Evolutionary conservation across 441 rosid genomes (phyloP), one percentile per base, ranked within the genome.

Genomic region (Erysimum cheiri): DNA sequence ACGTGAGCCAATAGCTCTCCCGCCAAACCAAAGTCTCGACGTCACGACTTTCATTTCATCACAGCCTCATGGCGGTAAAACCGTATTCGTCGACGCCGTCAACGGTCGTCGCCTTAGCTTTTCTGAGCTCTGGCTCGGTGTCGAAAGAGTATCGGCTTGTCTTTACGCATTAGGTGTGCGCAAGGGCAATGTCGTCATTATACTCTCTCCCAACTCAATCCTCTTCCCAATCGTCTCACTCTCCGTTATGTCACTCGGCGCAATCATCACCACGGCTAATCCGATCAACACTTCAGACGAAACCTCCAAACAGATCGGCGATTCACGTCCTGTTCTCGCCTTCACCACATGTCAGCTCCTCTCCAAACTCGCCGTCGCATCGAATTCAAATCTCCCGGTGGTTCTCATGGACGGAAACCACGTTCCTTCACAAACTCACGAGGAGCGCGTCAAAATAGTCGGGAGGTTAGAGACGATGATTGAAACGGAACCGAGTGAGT

Each of bases 231-330:
- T 93, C 63, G 85, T 89, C 64, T 87, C 88, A 70, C 91, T 88
- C 78, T 74, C 98, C 69, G 92, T 87, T 40, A 85, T 93, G 96
- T 87, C 91, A 12, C 83, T 91, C n/a, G 98, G 96, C 36, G 95
- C 98, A 50, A 64, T 93, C 9, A 79, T 93, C 80, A 93, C 97
- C 78, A 91, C 97, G 53, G 81, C 89, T 49, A 93, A 89, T 43
- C 95, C 96, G 35, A 91, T 93, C 59, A 93, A 85, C 85, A 94
- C 96, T 32, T 50, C 85, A 6, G 37, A 41, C 14, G 96, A 90
- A 66, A 94, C 86, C 66, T 68, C 84, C 17, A 82, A 69, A 58
- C 97, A 91, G 74, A 78, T 87, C 59, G 4, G 33, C 5, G 88
- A 92, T 33, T 92, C 94, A 5, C 71, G 72, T 15, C 92, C 97